Percentiles rank a stretch among this genome's conserved stretches.
Evolutionary conservation across 1,284 basidiomycete species (phyloP).

Genomic region (Heterobasidion irregulare): DNA sequence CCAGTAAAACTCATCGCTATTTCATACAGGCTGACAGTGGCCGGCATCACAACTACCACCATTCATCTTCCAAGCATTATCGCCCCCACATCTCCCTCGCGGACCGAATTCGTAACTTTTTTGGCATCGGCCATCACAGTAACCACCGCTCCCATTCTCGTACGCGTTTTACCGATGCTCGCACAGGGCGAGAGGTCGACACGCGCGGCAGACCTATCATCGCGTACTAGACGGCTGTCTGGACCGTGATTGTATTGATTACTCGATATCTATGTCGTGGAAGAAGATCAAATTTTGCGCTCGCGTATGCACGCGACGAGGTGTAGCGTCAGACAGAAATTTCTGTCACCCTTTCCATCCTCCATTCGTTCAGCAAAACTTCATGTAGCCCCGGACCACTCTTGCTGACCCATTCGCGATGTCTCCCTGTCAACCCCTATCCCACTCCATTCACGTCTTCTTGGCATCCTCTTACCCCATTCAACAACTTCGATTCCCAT

Average conservation of each 20-base stretch:
- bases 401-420: neutral
- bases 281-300: neutral
- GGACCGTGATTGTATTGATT: neutral
- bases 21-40: neutral
- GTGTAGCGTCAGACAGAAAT: neutral
- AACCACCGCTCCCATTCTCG: neutral
- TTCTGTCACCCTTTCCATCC: conserved; percentile 17
- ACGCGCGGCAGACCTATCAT: conserved; percentile 41
- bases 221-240: conserved; percentile 29
- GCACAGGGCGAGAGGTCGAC: conserved; percentile 43
- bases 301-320: neutral
- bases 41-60: conserved; percentile 3
- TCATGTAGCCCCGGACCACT: neutral
- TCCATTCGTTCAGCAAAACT: neutral
- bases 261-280: neutral
- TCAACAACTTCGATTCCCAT: neutral
- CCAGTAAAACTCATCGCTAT: neutral
- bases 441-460: neutral
- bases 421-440: neutral
- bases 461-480: neutral
- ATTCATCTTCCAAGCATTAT: conserved; percentile 9
- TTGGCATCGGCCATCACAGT: conserved; percentile 36
- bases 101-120: conserved; percentile 46
- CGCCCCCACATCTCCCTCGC: conserved; percentile 21
- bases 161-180: conserved; percentile 35